These are phyloP conservation scores for Neobulgaria alba DNA, from an alignment of 2,329 filamentous ascomycete species.

Conservation along the genomic window DNA sequence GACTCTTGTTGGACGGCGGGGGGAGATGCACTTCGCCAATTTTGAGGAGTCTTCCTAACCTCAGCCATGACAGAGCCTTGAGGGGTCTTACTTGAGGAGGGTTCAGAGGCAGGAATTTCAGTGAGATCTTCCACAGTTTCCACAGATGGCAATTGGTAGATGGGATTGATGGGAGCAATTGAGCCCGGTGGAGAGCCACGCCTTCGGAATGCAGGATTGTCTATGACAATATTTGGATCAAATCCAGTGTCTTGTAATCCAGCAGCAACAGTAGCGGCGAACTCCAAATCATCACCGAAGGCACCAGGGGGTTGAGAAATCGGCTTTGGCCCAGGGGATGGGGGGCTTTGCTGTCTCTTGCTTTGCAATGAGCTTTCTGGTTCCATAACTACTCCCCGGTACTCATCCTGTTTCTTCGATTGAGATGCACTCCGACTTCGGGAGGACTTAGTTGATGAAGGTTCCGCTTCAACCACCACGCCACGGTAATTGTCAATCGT, in stretches of 20 bases:
- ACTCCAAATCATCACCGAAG: constrained; percentile 60
- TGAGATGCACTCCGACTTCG: constrained; percentile 2
- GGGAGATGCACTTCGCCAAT: constrained; percentile 29
- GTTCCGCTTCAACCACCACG: constrained; percentile 19
- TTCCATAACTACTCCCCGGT: constrained; percentile 20
- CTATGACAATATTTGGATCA: constrained; percentile 59
- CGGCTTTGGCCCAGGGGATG: constrained; percentile 50
- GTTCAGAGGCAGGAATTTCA: constrained; percentile 4
- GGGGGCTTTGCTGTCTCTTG: constrained; percentile 32
- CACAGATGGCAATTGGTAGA: constrained; percentile 42
- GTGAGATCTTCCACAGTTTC: constrained; percentile 40
- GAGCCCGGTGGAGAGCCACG: constrained; percentile 56
- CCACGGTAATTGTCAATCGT: constrained; percentile 23
- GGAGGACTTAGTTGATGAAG: constrained; percentile 3
- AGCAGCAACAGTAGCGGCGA: constrained; percentile 61
- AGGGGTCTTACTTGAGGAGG: not conserved
- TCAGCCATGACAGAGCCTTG: constrained; percentile 42
- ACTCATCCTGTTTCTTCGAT: constrained; percentile 10
- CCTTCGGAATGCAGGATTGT: constrained; percentile 53
- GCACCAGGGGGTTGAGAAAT: constrained; percentile 48
- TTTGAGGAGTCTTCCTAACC: constrained; percentile 33
- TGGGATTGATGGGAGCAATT: constrained; percentile 33
- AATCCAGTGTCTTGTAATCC: constrained; percentile 63
- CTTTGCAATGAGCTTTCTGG: constrained; percentile 18
- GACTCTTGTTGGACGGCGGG: constrained; percentile 28